Evolutionary conservation across 371 early-diverging fungal species (phyloP).

Genomic region (Quaeritorhiza haematococci): DNA sequence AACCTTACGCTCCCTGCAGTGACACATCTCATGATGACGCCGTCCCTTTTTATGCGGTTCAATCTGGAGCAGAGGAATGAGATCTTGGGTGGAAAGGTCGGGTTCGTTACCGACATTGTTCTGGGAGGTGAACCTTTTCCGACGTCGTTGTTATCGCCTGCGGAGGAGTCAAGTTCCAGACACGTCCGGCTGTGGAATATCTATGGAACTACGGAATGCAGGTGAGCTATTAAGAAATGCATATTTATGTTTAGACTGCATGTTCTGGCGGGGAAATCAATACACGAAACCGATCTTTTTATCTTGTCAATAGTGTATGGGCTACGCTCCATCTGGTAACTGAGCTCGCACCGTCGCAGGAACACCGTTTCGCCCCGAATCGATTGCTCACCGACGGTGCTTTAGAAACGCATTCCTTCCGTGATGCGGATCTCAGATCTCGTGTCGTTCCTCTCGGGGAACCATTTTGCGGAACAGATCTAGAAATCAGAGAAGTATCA

Average conservation of each 20-base stretch:
- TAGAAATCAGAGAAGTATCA: no score
- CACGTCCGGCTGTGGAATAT: slow-evolving; percentile 8
- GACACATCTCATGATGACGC: slow-evolving; percentile 2
- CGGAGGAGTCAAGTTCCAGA: background rate
- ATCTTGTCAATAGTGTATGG: slow-evolving; percentile 5
- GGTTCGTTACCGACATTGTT: background rate
- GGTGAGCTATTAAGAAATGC: no score
- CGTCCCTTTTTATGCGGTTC: slow-evolving; percentile 6
- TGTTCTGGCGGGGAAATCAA: no score
- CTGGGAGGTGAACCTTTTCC: slow-evolving; percentile 13
- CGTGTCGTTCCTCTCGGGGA: no score
- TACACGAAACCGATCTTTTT: no score
- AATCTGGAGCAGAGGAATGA: background rate
- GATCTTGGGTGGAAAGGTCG: background rate
- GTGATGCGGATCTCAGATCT: no score
- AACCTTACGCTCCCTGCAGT: background rate
- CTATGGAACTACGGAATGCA: slow-evolving; percentile 1
- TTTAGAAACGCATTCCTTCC: no score
- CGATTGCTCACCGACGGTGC: no score
- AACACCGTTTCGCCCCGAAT: no score
- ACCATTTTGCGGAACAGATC: no score
- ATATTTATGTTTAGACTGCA: no score
- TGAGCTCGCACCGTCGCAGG: background rate
- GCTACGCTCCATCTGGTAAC: slow-evolving; percentile 2
- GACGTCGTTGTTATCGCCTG: background rate